Percentiles rank a stretch among this genome's conserved stretches.
These are phyloP conservation scores for Heliocybe sulcata DNA, from an alignment of 1,284 basidiomycete genomes.

Conservation along the genomic window DNA sequence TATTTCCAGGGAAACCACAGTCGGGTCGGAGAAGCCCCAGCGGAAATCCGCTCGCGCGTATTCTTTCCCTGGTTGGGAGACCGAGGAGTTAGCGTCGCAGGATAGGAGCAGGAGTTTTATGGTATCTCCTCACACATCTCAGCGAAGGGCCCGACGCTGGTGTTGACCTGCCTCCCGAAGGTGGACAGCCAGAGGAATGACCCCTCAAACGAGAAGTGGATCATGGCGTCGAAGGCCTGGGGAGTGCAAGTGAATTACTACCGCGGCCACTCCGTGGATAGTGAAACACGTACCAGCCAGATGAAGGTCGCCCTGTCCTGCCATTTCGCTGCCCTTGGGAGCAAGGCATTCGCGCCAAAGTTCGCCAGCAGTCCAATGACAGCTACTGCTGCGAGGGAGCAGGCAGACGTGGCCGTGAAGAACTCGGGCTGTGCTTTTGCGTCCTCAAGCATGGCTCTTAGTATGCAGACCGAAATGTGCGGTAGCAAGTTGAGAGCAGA, in stretches of 20 bases:
- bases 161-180: conserved; percentile 67
- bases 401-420: conserved; percentile 62
- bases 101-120: conserved; percentile 5
- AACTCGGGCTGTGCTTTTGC: conserved; percentile 20
- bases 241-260: background rate
- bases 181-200: conserved; percentile 71
- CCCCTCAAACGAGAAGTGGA: conserved; percentile 74
- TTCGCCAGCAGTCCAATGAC: conserved; percentile 42
- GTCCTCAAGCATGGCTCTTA: background rate
- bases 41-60: conserved; percentile 75
- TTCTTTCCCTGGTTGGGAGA: conserved; percentile 36
- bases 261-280: background rate
- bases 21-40: conserved; percentile 74
- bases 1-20: conserved; percentile 74
- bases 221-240: conserved; percentile 71
- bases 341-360: conserved; percentile 38
- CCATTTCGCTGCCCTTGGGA: conserved; percentile 55
- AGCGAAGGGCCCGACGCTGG: conserved; percentile 63
- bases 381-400: conserved; percentile 55
- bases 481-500: background rate
- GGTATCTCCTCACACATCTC: conserved; percentile 53
- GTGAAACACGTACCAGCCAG: conserved; percentile 48
- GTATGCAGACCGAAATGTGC: background rate
- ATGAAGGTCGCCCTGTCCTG: conserved; percentile 64
- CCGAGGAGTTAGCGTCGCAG: background rate